These are phyloP conservation scores for Wickerhamiella kurtzmanii DNA, from an alignment of 805 yeast genomes.

Conservation along the genomic window DNA sequence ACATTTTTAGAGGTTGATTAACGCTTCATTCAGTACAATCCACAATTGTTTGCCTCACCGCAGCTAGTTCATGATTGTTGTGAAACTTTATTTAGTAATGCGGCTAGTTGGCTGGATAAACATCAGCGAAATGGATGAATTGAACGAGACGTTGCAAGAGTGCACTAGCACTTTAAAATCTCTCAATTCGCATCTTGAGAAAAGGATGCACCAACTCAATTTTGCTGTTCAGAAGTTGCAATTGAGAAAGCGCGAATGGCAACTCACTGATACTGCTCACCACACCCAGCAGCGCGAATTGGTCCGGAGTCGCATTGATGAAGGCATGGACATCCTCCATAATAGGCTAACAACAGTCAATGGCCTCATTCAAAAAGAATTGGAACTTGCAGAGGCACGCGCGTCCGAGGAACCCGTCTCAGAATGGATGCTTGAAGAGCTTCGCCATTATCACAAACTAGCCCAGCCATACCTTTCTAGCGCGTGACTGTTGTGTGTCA, in stretches of 20 bases:
- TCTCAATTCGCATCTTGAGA: background rate
- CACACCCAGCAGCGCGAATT: background rate
- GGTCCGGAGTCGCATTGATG: background rate
- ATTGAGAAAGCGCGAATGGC: background rate
- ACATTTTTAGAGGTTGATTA: constrained; percentile 1
- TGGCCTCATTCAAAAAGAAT: background rate
- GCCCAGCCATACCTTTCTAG: background rate
- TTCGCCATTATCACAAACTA: background rate
- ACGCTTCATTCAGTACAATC: background rate
- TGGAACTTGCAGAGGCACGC: background rate
- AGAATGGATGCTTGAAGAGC: background rate
- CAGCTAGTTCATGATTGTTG: too few species aligned
- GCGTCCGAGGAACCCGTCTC: background rate
- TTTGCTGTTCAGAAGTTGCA: background rate
- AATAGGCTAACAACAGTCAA: background rate
- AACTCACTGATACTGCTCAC: background rate
- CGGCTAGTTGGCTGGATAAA: too few species aligned
- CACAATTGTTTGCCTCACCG: too few species aligned
- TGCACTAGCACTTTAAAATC: background rate
- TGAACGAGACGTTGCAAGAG: background rate
- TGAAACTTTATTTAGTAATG: too few species aligned
- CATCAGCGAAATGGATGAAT: background rate
- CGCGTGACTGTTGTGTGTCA: too few species aligned
- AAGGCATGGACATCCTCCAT: background rate
- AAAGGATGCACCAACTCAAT: background rate